These are phyloP conservation scores for Aspergillus felis DNA, from an alignment of 2,329 filamentous ascomycete species.

Conservation along the genomic window DNA sequence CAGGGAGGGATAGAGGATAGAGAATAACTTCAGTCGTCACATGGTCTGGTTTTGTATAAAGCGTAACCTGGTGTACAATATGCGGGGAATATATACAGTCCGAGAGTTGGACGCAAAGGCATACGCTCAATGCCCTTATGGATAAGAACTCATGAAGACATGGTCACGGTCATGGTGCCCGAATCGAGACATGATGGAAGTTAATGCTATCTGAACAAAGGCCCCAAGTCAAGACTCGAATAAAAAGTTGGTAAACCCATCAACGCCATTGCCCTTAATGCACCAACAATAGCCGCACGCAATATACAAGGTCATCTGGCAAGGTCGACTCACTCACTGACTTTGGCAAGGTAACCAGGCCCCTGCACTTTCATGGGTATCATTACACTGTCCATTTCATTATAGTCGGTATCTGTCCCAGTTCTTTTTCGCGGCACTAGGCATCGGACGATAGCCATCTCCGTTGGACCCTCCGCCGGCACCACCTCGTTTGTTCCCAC, in stretches of 20 bases:
- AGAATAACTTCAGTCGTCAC: background rate
- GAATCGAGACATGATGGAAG: background rate
- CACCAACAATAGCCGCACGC: background rate
- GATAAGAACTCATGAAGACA: background rate
- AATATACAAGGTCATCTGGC: background rate
- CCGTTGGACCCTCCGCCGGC: conserved; percentile 10
- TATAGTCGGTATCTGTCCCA: conserved; percentile 30
- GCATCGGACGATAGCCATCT: conserved; percentile 31
- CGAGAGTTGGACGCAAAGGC: background rate
- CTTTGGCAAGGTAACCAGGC: background rate
- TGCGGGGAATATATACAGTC: background rate
- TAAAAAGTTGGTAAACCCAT: background rate
- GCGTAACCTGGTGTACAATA: background rate
- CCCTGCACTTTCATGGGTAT: background rate
- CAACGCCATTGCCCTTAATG: background rate
- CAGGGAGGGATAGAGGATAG: conserved; percentile 1
- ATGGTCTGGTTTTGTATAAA: background rate
- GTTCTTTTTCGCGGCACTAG: conserved; percentile 29
- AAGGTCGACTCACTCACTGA: background rate
- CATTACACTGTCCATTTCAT: conserved; percentile 2
- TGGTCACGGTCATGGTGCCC: background rate
- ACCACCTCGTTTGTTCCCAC: conserved; percentile 17
- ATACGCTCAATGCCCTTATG: background rate
- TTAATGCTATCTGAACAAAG: background rate
- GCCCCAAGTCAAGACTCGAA: background rate